Percentiles rank a stretch among this genome's conserved stretches.
Evolutionary conservation across 2,329 filamentous ascomycete species (phyloP).

Genomic region (Pseudohalonectria lignicola): DNA sequence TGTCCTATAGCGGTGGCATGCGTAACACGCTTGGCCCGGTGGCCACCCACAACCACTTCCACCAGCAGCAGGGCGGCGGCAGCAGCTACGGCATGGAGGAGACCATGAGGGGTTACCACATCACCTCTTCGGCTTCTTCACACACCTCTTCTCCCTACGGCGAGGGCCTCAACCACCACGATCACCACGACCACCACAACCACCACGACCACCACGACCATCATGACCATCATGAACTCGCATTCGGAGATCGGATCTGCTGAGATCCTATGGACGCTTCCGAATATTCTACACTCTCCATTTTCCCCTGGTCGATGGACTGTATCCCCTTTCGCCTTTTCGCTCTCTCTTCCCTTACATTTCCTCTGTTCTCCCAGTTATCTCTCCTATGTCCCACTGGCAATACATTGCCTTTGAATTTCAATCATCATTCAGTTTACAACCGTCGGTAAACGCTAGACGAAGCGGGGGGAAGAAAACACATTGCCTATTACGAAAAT

Average conservation of each 20-base stretch:
- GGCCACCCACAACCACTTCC: neutral
- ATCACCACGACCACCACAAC: constrained; percentile 6
- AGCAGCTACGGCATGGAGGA: no score
- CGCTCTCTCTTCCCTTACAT: neutral
- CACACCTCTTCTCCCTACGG: no score
- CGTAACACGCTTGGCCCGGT: no score
- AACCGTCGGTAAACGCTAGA: no score
- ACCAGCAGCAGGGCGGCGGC: neutral
- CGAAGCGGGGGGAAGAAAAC: no score
- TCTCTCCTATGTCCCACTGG: constrained; percentile 2
- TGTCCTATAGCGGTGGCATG: no score
- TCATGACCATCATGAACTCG: neutral
- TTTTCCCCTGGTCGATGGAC: neutral
- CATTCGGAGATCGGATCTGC: neutral
- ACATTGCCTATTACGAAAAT: no score
- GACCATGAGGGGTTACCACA: no score
- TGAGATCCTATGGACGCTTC: neutral
- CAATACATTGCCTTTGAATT: no score
- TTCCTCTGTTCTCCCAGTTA: neutral
- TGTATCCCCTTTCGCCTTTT: neutral
- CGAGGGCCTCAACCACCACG: constrained; percentile 3
- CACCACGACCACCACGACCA: constrained; percentile 3
- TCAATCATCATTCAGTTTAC: no score
- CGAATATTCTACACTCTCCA: neutral
- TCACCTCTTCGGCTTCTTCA: no score